These are phyloP conservation scores for Arabidopsis thaliana DNA, from an alignment of 345 rosid species.

Conservation along the genomic window TAIR10.1 NC_003076.8:8790001-8790500, in stretches of 20 bases:
- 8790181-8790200: background rate
- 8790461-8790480: too few relatives aligned
- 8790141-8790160: conserved; percentile 12
- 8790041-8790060: conserved; percentile 41
- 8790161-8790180: conserved; percentile 24
- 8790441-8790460: too few relatives aligned
- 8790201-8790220: background rate
- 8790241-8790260: background rate
- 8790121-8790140: conserved; percentile 13
- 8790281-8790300: too few relatives aligned
- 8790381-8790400: too few relatives aligned
- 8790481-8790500: too few relatives aligned
- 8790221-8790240: background rate
- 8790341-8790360: too few relatives aligned
- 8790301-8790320: too few relatives aligned
- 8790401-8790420: too few relatives aligned
- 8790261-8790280: too few relatives aligned
- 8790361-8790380: too few relatives aligned
- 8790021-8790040: conserved; percentile 45
- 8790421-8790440: too few relatives aligned
- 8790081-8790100: conserved; percentile 19
- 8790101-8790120: conserved; percentile 10
- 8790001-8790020: conserved; percentile 27
- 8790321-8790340: too few relatives aligned
- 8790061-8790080: conserved; percentile 25